These are phyloP conservation scores for Fusarium sp. DNA, from an alignment of 2,329 filamentous ascomycete species.

Conservation along the genomic window DNA sequence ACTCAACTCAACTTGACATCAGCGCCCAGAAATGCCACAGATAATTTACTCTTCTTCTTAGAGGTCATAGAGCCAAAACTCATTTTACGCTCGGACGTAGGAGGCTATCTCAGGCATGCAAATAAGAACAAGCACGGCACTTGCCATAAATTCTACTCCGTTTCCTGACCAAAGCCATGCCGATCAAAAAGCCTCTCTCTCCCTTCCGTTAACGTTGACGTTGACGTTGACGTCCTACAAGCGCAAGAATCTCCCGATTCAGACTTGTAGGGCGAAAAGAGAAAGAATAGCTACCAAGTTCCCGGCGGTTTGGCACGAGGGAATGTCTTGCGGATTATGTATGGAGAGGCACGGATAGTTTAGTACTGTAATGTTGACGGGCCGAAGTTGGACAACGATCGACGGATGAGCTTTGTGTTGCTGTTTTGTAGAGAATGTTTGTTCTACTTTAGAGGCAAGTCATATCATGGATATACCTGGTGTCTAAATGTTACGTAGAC, in stretches of 20 bases:
- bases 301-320: slow-evolving; percentile 32
- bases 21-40: background rate
- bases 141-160: background rate
- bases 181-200: background rate
- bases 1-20: background rate
- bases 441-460: background rate
- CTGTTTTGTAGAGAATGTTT: background rate
- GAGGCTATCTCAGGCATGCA: slow-evolving; percentile 5
- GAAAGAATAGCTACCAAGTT: background rate
- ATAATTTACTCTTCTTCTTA: background rate
- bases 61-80: background rate
- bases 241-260: slow-evolving; percentile 43
- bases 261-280: slow-evolving; percentile 31
- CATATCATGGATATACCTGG: slow-evolving; percentile 7
- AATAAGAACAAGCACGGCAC: slow-evolving; percentile 12
- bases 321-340: slow-evolving; percentile 40
- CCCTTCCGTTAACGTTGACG: background rate
- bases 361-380: background rate
- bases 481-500: background rate
- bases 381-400: slow-evolving; percentile 31
- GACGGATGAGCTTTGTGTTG: slow-evolving; percentile 8
- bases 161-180: background rate
- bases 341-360: slow-evolving; percentile 23
- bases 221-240: slow-evolving; percentile 19
- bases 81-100: background rate